phyloP scores from a whole-genome alignment of 768 basidiomycete genomes.

The Dentipellis fragilis region DNA sequence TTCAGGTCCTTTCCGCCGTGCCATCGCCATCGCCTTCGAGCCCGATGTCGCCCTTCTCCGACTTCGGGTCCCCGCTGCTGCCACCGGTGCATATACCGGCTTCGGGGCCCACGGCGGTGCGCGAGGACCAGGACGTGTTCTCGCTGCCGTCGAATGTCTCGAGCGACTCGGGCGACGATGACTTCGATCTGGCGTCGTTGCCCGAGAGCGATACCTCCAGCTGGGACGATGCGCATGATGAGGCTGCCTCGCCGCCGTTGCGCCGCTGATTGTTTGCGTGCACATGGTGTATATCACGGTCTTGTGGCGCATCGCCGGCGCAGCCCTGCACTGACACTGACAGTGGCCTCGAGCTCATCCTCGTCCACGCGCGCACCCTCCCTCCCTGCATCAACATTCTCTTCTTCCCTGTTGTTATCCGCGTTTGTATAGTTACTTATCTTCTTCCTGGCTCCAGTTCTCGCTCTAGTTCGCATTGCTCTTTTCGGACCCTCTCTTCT shows the following conservation, averaged over 20 bases:
- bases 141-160: conserved; percentile 6
- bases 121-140: conserved; percentile 7
- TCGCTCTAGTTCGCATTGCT: too few relatives aligned
- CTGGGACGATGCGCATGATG: conserved; percentile 4
- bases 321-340: too few relatives aligned
- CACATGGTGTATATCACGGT: not conserved
- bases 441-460: too few relatives aligned
- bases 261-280: not conserved
- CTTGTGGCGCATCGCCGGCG: too few relatives aligned
- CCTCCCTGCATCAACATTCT: too few relatives aligned
- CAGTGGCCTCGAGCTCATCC: too few relatives aligned
- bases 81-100: not conserved
- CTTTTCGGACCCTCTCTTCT: too few relatives aligned
- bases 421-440: too few relatives aligned
- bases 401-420: too few relatives aligned
- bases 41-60: not conserved
- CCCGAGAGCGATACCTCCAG: conserved; percentile 8
- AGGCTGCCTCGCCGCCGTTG: not conserved
- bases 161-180: conserved; percentile 8
- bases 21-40: not conserved
- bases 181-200: conserved; percentile 5
- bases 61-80: not conserved
- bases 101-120: not conserved
- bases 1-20: not conserved
- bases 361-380: too few relatives aligned